Conservation (phyloP, 768 basidiomycete genomes). For the Termitomyces sp. region DNA sequence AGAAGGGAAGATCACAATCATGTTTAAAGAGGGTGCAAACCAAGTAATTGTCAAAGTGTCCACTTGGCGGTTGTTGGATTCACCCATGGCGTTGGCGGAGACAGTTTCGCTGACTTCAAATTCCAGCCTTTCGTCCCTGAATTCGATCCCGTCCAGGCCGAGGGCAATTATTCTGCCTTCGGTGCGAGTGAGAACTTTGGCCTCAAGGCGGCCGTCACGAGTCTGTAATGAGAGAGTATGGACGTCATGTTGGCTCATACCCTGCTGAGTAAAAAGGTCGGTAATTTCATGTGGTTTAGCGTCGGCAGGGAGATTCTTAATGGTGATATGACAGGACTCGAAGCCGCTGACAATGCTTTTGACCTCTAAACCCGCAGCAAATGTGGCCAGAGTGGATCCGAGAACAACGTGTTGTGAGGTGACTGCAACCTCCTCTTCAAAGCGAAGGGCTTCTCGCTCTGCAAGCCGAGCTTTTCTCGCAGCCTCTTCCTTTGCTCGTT, state of each 20-base stretch:
- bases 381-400: slow-evolving; percentile 44
- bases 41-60: slow-evolving; percentile 47
- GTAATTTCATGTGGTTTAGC: slow-evolving; percentile 33
- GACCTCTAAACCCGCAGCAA: slow-evolving; percentile 43
- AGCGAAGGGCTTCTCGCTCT: slow-evolving; percentile 5
- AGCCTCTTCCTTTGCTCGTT: slow-evolving; percentile 2
- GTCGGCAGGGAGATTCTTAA: slow-evolving; percentile 39
- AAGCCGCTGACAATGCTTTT: slow-evolving; percentile 41
- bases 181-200: slow-evolving; percentile 36
- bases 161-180: slow-evolving; percentile 34
- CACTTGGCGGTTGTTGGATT: slow-evolving; percentile 21
- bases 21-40: slow-evolving; percentile 39
- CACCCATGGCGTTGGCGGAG: slow-evolving; percentile 36
- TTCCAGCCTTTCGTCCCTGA: slow-evolving; percentile 33
- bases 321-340: slow-evolving; percentile 41
- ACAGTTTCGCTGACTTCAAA: slow-evolving; percentile 38
- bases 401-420: slow-evolving; percentile 38
- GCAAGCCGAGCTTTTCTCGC: slow-evolving; percentile 3
- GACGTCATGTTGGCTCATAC: slow-evolving; percentile 27
- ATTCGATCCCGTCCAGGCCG: slow-evolving; percentile 43
- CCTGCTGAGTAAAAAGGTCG: slow-evolving; percentile 37
- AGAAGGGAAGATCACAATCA: slow-evolving; percentile 37
- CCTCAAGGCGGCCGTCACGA: slow-evolving; percentile 26
- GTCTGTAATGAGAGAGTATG: slow-evolving; percentile 26
- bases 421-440: slow-evolving; percentile 33